These are phyloP conservation scores for Clausena lansium DNA, from an alignment of 345 rosid species.

Conservation along the genomic window DNA sequence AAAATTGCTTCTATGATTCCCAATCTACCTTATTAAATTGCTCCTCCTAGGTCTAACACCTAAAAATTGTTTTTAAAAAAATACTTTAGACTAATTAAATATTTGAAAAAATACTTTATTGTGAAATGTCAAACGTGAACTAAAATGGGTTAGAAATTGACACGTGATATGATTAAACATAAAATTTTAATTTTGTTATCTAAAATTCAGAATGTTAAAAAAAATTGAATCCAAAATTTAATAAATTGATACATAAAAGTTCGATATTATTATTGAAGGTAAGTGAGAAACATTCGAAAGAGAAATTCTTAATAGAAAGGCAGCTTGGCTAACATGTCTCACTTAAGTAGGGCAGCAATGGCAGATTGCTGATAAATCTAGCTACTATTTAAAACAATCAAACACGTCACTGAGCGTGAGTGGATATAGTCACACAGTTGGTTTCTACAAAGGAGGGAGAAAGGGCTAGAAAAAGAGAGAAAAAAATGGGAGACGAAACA, in stretches of 20 bases:
- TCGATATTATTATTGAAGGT: no score
- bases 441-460: neutral
- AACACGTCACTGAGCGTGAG: neutral
- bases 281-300: neutral
- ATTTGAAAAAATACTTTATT: neutral
- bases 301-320: neutral
- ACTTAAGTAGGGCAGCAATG: neutral
- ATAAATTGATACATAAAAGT: no score
- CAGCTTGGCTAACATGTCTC: neutral
- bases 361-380: neutral
- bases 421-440: no score
- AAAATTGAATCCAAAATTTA: no score
- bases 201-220: no score
- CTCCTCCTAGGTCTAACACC: neutral
- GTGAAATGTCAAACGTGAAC: neutral
- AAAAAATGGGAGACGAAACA: neutral
- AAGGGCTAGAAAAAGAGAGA: neutral
- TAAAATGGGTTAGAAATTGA: no score
- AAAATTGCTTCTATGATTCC: constrained; percentile 1
- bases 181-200: no score
- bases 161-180: no score
- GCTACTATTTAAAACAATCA: neutral
- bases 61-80: neutral
- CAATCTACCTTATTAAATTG: neutral
- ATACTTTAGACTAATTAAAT: neutral